These are phyloP conservation scores for Talaromyces sp. DNA, from an alignment of 2,329 filamentous ascomycete species.

Conservation along the genomic window DNA sequence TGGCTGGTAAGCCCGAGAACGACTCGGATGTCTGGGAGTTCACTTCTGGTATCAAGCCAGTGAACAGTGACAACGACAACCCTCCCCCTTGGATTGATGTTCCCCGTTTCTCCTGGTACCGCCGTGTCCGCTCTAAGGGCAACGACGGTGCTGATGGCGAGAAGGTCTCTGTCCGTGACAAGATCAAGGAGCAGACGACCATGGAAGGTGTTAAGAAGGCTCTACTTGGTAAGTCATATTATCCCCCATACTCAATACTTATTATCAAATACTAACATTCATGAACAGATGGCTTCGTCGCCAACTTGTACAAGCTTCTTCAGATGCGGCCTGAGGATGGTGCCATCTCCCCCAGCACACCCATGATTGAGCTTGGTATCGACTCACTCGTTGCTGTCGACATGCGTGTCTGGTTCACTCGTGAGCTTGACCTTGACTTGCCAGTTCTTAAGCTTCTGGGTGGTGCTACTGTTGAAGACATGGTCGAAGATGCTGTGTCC, in stretches of 20 bases:
- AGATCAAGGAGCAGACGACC: background rate
- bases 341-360: background rate
- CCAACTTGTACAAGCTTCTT: background rate
- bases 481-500: background rate
- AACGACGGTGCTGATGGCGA: background rate
- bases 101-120: slow-evolving; percentile 3
- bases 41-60: background rate
- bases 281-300: background rate
- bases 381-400: slow-evolving; percentile 4
- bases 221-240: too few relatives aligned
- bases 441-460: slow-evolving; percentile 1
- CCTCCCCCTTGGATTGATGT: background rate
- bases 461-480: slow-evolving; percentile 1
- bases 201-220: background rate
- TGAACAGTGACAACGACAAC: background rate
- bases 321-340: background rate
- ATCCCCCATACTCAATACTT: too few relatives aligned
- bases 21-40: background rate
- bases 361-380: background rate
- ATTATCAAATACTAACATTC: too few relatives aligned
- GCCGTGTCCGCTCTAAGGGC: background rate
- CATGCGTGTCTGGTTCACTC: slow-evolving; percentile 1
- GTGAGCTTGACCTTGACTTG: background rate
- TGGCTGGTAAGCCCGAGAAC: background rate
- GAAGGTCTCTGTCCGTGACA: background rate